Conservation (phyloP, 371 early-diverging fungal species). For the Rhizopus microsporus region DNA sequence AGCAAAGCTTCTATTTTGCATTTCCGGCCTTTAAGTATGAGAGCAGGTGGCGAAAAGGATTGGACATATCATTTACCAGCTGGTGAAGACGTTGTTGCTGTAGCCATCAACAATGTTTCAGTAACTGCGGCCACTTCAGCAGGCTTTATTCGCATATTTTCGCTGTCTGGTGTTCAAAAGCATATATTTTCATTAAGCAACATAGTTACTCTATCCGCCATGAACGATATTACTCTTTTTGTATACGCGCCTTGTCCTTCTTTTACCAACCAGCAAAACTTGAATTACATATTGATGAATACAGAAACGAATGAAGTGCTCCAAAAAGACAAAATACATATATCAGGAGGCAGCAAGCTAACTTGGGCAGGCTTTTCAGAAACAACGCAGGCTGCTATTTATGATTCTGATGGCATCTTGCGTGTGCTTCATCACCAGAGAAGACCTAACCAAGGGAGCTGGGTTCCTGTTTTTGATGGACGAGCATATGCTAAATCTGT, state of each 20-base stretch:
- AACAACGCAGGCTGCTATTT: conserved; percentile 65
- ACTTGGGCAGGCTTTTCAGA: conserved; percentile 89
- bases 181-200: conserved; percentile 67
- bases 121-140: conserved; percentile 76
- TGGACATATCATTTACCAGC: conserved; percentile 74
- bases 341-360: conserved; percentile 64
- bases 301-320: conserved; percentile 60
- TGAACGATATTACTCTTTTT: conserved; percentile 41
- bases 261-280: conserved; percentile 55
- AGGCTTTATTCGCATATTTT: conserved; percentile 77
- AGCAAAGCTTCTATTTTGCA: conserved; percentile 56
- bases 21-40: conserved; percentile 32
- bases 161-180: conserved; percentile 76
- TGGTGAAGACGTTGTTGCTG: conserved; percentile 67
- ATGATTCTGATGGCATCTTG: conserved; percentile 70
- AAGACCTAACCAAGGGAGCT: conserved; percentile 60
- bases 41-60: conserved; percentile 57
- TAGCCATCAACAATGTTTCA: conserved; percentile 72
- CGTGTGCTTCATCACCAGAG: conserved; percentile 61
- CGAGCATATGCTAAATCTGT: conserved; percentile 23
- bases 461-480: conserved; percentile 79
- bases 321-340: conserved; percentile 64
- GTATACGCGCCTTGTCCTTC: conserved; percentile 30
- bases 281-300: conserved; percentile 71
- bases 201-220: conserved; percentile 66